Conservation (phyloP, 352 stramenopile genomes). For the Pythium coloratum region DNA sequence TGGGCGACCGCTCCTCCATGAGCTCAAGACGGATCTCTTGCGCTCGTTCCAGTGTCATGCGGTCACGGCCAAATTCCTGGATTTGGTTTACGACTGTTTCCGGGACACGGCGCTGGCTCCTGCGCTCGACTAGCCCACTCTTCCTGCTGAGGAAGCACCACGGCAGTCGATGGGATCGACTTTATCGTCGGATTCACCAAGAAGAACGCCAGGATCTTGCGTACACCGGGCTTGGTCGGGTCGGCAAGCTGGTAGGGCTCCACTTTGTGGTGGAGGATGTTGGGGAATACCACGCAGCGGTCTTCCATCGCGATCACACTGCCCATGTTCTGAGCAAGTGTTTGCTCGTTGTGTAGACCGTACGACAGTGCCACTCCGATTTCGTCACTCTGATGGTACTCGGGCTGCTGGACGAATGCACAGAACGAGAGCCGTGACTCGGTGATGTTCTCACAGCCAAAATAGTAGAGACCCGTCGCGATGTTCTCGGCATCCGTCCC, state of each 20-base stretch:
- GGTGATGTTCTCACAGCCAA: constrained; percentile 39
- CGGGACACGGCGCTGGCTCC: not conserved
- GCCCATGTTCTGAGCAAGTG: constrained; percentile 20
- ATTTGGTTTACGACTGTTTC: not conserved
- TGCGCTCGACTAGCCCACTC: constrained; percentile 16
- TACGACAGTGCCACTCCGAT: constrained; percentile 14
- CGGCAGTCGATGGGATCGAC: constrained; percentile 26
- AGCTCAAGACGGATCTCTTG: constrained; percentile 1
- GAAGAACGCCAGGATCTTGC: constrained; percentile 42
- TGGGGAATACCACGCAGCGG: constrained; percentile 35
- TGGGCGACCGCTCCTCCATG: constrained; percentile 5
- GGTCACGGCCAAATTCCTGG: not conserved
- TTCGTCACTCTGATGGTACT: constrained; percentile 14
- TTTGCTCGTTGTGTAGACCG: constrained; percentile 5
- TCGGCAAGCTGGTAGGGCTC: constrained; percentile 32
- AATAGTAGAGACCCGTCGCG: constrained; percentile 39
- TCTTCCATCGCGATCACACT: constrained; percentile 17
- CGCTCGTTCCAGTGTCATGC: constrained; percentile 22
- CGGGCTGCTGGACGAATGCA: constrained; percentile 5
- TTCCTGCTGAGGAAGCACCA: constrained; percentile 35
- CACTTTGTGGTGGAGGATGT: constrained; percentile 32
- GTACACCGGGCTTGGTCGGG: constrained; percentile 19
- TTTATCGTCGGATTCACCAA: constrained; percentile 24
- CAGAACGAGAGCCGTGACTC: constrained; percentile 35
- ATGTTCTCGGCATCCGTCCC: constrained; percentile 33